Base-by-base conservation (phyloP, 768 basidiomycete species). In the Rhodocollybia butyracea region DNA sequence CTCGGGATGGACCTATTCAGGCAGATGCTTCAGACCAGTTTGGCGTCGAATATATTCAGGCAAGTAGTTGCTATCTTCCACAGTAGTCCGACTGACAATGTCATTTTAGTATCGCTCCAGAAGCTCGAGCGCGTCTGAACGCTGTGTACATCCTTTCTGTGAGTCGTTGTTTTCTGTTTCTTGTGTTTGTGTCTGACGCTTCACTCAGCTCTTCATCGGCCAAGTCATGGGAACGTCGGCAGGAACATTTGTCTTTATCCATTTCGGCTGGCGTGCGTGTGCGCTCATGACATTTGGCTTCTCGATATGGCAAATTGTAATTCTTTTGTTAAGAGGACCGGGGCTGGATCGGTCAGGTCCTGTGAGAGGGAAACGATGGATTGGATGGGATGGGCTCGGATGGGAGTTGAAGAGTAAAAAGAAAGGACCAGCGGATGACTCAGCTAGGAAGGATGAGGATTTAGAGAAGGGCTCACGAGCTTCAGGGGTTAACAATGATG, bases 191-290 rank as follows among this genome's bases (percentile, higher is more conserved):
- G 2, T 24, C 40, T 17, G 13, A 5, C n/a, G 27, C 12, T 10
- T 17, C 11, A 27, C 26, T 10, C 46, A 81, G 79, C 69, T 88
- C 29, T 90, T 91, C 68, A 76, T 89, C 22, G 91, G 91, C 0
- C 90, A 93, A 72, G 87, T 92, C 10, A 84, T 88, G 70, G 91
- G 91, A 17, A 91, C 90, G 0, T 77, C 87, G 0, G 85, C 86
- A 0, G 86, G 89, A 29, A 87, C 89, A 0, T 67, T 80, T 32
- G 78, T 93, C 2, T 94, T 90, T 69, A 76, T 86, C 27, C 60
- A 72, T 13, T 71, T 81, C 59, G 91, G 91, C 15, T 92, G 89
- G 89, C 76, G 82, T 32, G 76, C 87, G 0, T 80, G 78, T 2
- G 84, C 88, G 0, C 76, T 74, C 27, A 71, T 90, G 11, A 79